Base-by-base conservation (phyloP, 805 yeast genomes). In the Brettanomyces bruxellensis region DNA sequence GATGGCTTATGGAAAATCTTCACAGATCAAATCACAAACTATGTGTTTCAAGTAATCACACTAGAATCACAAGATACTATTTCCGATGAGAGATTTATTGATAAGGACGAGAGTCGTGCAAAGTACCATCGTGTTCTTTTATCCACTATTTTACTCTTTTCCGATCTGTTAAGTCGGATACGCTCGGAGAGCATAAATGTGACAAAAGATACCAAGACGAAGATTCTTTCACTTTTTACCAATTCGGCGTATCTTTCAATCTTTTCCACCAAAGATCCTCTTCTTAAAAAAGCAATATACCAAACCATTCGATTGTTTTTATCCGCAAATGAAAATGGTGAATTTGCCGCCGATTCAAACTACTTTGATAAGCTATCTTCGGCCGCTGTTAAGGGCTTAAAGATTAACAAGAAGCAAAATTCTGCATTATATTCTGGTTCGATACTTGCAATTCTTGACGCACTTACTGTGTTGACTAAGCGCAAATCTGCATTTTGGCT, bases 41-140 rank as follows among this genome's bases (percentile, higher is more conserved):
- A 75, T 49, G 68, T 78, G 11, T 65, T 69, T 40, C 77, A 79
- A 34, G 68, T 77, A 0, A 55, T 86, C 7, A 61, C 73, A 13
- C 60, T 65, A 32, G 95, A 89, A 58, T 68, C 77, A 3, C 72
- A 72, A 4, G 79, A 75, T 13, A 74, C 88, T 0, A 61, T 90
- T 22, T 79, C 90, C 2, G 96, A 90, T 55, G 84, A 81, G 56
- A 69, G 95, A 46, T 79, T 77, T 53, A 74, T 80, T 18, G 72
- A 79, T 3, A 73, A 73, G 43, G 86, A 81, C 40, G 95, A 88
- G 49, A 73, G 86, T 0, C 68, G 68, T 28, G 64, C 79, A 18
- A 86, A 86, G 58, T 86, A 79, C 56, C 68, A 71, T 28, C 67
- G 95, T 48, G 71, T 82, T 3, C 56, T 79, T 13, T 69, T 71